phyloP scores from a whole-genome alignment of 352 stramenopile genomes.

The Phytopythium cucurbitacearum region DNA sequence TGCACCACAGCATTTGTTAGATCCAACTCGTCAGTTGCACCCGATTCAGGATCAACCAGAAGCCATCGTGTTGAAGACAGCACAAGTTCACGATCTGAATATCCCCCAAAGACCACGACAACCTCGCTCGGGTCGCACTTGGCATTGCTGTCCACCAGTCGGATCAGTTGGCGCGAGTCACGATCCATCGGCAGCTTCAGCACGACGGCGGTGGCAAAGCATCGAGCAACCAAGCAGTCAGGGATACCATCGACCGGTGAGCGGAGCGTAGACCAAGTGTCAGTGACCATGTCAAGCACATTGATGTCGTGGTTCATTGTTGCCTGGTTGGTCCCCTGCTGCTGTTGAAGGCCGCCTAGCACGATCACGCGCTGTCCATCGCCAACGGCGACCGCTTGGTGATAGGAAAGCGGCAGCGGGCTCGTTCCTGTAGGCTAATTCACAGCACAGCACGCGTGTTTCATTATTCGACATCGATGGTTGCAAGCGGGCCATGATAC shows the following conservation, averaged over 20 bases:
- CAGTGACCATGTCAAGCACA: conserved; percentile 45
- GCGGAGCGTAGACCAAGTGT: conserved; percentile 35
- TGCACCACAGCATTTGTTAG: conserved; percentile 25
- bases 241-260: conserved; percentile 4
- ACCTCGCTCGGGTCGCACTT: conserved; percentile 12
- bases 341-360: conserved; percentile 30
- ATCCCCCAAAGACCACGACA: conserved; percentile 59
- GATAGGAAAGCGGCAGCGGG: conserved; percentile 45
- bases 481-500: not conserved
- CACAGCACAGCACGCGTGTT: not conserved
- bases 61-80: conserved; percentile 24
- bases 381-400: conserved; percentile 33
- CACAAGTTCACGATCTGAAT: conserved; percentile 23
- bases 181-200: conserved; percentile 28
- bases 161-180: conserved; percentile 12
- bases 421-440: conserved; percentile 38
- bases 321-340: not conserved
- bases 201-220: conserved; percentile 24
- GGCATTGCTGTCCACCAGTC: conserved; percentile 13
- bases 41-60: conserved; percentile 32
- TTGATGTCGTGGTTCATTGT: conserved; percentile 31
- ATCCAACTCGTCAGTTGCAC: conserved; percentile 20
- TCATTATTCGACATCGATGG: not conserved
- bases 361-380: conserved; percentile 40
- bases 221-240: conserved; percentile 19